Conservation (phyloP, 148 eudicot genomes). For the Spergularia marina region DNA sequence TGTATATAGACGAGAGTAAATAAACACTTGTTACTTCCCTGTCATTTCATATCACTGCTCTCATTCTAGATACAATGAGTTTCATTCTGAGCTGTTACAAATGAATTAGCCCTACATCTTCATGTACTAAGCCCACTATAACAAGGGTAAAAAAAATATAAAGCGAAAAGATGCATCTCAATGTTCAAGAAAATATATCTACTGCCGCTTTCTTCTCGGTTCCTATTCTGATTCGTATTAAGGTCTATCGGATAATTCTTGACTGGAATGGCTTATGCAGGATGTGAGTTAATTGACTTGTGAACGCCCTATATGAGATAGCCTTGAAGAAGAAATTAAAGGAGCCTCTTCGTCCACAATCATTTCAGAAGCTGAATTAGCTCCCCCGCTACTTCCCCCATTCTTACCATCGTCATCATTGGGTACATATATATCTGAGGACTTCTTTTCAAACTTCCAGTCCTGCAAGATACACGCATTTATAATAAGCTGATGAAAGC, state of each 20-base stretch:
- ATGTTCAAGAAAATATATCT: conserved; percentile 13
- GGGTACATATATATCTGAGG: conserved; percentile 43
- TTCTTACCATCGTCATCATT: conserved; percentile 23
- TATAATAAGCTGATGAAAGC: too few relatives aligned
- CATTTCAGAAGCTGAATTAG: conserved; percentile 31
- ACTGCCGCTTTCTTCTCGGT: conserved; percentile 6
- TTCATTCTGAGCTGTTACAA: conserved; percentile 15
- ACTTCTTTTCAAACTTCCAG: conserved; percentile 47
- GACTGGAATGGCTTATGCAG: background rate
- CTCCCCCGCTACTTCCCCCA: conserved; percentile 31
- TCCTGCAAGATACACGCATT: conserved; percentile 33
- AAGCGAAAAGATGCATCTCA: conserved; percentile 15
- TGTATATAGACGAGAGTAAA: background rate
- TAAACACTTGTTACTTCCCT: background rate
- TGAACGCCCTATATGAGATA: conserved; percentile 46
- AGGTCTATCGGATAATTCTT: background rate
- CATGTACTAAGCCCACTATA: conserved; percentile 15
- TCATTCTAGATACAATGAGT: conserved; percentile 2
- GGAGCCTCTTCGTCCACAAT: conserved; percentile 56
- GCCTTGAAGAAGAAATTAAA: conserved; percentile 43
- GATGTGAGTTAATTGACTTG: conserved; percentile 22
- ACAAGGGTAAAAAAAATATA: conserved; percentile 6
- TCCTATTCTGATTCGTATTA: conserved; percentile 19
- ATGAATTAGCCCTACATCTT: conserved; percentile 28
- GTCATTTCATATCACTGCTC: conserved; percentile 13